phyloP scores from a whole-genome alignment of 148 eudicot genomes.

The Pouteria glomerata region DNA sequence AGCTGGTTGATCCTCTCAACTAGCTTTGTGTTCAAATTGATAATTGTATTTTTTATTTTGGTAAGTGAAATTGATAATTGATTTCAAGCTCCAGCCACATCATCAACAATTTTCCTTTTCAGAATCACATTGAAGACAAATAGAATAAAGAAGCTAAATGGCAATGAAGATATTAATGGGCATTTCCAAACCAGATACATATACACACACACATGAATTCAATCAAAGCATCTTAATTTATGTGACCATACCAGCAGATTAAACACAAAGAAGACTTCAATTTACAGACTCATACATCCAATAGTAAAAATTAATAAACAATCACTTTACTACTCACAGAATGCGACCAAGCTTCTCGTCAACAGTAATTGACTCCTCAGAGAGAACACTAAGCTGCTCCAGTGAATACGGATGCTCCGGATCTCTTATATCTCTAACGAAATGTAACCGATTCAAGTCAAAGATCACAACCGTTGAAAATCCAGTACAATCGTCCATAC shows the following conservation, averaged over 20 bases:
- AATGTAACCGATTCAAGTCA: conserved; percentile 53
- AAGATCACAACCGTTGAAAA: conserved; percentile 27
- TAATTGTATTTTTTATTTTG: too few species aligned
- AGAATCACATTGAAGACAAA: too few species aligned
- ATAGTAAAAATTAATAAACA: background rate
- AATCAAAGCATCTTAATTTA: background rate
- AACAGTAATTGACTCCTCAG: conserved; percentile 71
- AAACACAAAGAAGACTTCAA: background rate
- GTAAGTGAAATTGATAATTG: background rate
- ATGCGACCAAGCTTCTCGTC: conserved; percentile 80
- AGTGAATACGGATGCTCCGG: conserved; percentile 90
- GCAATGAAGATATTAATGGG: too few species aligned
- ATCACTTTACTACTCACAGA: conserved; percentile 35
- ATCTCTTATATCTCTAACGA: conserved; percentile 82
- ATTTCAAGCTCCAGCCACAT: background rate
- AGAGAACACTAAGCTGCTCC: conserved; percentile 90
- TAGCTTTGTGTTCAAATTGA: background rate
- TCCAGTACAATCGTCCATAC: background rate
- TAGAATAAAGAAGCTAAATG: too few species aligned
- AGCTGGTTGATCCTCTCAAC: too few species aligned
- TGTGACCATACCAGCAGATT: background rate
- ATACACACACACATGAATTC: background rate
- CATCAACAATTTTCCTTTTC: background rate
- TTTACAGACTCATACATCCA: background rate
- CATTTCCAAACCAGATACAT: too few species aligned